Evolutionary conservation across 73 alveolate genomes (phyloP), one percentile per base, ranked within the genome.

Genomic region (Paramecium pentaurelia): DNA sequence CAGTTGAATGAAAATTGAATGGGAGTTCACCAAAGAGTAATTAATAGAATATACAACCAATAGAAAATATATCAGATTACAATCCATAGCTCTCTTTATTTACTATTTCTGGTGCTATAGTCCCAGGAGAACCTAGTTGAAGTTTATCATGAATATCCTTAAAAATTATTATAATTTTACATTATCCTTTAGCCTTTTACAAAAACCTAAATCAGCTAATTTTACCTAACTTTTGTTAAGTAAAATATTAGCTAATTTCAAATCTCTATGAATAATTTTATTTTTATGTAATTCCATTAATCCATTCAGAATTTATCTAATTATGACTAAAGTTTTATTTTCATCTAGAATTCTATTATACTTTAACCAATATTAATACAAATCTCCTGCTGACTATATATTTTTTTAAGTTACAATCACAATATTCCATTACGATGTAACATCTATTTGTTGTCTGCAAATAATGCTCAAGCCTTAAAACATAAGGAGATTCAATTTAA

Each of bases 151-250:
- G 8, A 30, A 60, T 10, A 34, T 34, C 38, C 38, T 34, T 3
- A 34, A 34, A 58, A 25, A 58, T 22, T 0, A 58, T 58, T 1
- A 58, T 6, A n/a, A 7, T n/a, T 9, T 34, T 34, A 34, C 38
- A 34, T 34, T 34, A 34, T 34, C 25, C 25, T 22, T 34, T 34
- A 34, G 5, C 38, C 2, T 34, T 34, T 34, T 34, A 60, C 80
- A 71, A 71, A 71, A 71, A 1, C 86, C 86, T 27, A 71, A 71
- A 71, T 71, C 86, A 30, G 86, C 86, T 30, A 71, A n/a, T 34
- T 71, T 71, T 12, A 71, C 34, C 16, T 30, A 14, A 25, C 28
- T 59, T 30, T 71, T 14, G 5, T 71, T 12, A 2, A 71, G 14
- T 16, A 71, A 30, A 12, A 71, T 71, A 2, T 71, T 71, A 8